Evolutionary conservation across 2,329 filamentous ascomycete species (phyloP).

Genomic region (Penicillium sp.): DNA sequence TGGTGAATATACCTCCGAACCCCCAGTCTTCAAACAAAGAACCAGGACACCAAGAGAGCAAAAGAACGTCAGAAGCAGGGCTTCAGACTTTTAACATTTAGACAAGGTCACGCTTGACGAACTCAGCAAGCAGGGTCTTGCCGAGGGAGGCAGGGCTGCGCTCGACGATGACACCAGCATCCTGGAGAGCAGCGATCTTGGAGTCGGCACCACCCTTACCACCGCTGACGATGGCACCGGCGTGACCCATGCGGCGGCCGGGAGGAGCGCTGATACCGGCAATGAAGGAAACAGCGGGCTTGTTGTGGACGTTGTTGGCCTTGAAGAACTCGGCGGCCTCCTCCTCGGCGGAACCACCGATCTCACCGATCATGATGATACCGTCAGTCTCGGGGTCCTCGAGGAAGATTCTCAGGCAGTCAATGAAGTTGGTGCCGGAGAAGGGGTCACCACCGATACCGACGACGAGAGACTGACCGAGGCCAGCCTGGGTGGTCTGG

Average conservation of each 20-base stretch:
- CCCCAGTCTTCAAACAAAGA: slow-evolving; percentile 19
- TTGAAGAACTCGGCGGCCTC: slow-evolving; percentile 96
- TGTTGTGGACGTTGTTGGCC: slow-evolving; percentile 86
- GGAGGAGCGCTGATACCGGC: slow-evolving; percentile 97
- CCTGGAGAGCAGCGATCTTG: slow-evolving; percentile 94
- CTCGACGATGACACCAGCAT: slow-evolving; percentile 93
- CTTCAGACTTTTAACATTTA: slow-evolving; percentile 52
- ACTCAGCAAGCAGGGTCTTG: slow-evolving; percentile 92
- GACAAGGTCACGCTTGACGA: slow-evolving; percentile 93
- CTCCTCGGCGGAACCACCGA: slow-evolving; percentile 95
- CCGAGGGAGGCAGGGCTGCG: slow-evolving; percentile 88
- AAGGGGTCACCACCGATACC: slow-evolving; percentile 99
- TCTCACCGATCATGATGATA: slow-evolving; percentile 99
- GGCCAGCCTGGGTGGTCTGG: slow-evolving; percentile 95
- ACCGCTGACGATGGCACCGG: slow-evolving; percentile 95
- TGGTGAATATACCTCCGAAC: slow-evolving; percentile 28
- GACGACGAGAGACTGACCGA: slow-evolving; percentile 96
- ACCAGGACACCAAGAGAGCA: slow-evolving; percentile 24
- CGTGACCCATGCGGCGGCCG: slow-evolving; percentile 97
- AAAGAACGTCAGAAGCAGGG: slow-evolving; percentile 20
- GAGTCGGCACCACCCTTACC: slow-evolving; percentile 98
- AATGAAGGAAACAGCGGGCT: slow-evolving; percentile 97
- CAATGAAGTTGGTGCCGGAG: slow-evolving; percentile 99
- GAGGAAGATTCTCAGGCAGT: slow-evolving; percentile 96
- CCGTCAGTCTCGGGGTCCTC: slow-evolving; percentile 95